These are phyloP conservation scores for Cynanchum wilfordii DNA, from an alignment of 257 asterid genomes.

Conservation along the genomic window DNA sequence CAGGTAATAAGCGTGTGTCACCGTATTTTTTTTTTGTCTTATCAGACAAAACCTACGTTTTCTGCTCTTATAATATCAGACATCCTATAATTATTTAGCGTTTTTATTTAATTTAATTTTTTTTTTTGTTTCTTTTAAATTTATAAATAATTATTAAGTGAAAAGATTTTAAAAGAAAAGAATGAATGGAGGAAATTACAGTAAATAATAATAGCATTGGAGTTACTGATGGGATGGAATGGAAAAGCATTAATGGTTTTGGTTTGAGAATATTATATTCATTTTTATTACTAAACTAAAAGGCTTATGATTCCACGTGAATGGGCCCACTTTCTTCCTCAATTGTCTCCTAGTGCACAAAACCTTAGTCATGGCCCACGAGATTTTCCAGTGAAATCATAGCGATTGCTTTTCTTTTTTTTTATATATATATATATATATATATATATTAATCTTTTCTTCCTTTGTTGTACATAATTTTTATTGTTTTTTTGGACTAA, in stretches of 20 bases:
- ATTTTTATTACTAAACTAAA: conserved; percentile 24
- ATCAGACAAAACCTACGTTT: conserved; percentile 18
- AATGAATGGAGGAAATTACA: too few relatives aligned
- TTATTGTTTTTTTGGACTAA: neutral
- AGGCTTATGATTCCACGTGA: conserved; percentile 54
- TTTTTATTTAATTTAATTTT: too few relatives aligned
- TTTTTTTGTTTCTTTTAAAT: too few relatives aligned
- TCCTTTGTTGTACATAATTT: neutral
- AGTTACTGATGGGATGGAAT: neutral
- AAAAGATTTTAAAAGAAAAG: too few relatives aligned
- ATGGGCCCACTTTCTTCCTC: conserved; percentile 39
- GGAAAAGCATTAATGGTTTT: neutral
- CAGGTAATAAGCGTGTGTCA: conserved; percentile 14
- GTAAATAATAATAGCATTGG: too few relatives aligned
- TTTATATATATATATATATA: too few relatives aligned
- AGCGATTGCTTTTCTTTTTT: conserved; percentile 15
- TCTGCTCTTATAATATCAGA: conserved; percentile 7
- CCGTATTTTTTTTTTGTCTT: conserved; percentile 11
- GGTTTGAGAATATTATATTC: neutral
- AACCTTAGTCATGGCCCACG: conserved; percentile 28
- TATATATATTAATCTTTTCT: too few relatives aligned
- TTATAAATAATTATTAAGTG: too few relatives aligned
- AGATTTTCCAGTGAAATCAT: conserved; percentile 32
- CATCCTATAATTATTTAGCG: neutral
- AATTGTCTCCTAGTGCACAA: conserved; percentile 35